These are phyloP conservation scores for Pestalotiopsis sp. DNA, from an alignment of 2,329 filamentous ascomycete species.

Conservation along the genomic window DNA sequence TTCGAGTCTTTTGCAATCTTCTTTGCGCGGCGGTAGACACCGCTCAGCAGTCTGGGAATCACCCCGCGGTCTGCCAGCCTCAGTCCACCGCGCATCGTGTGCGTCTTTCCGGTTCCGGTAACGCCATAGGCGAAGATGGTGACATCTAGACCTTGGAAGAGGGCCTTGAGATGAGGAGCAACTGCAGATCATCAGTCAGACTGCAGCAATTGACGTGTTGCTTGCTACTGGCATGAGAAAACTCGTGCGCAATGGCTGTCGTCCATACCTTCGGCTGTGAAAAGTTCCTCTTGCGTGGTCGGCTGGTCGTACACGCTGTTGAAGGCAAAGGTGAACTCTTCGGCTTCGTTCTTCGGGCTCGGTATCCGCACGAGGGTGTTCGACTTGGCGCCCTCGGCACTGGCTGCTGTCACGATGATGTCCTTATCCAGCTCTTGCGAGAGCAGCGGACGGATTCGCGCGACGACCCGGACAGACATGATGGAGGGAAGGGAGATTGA, in stretches of 20 bases:
- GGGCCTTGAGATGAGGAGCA: slow-evolving; percentile 83
- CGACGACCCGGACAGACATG: slow-evolving; percentile 82
- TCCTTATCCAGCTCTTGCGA: slow-evolving; percentile 85
- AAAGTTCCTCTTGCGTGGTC: slow-evolving; percentile 83
- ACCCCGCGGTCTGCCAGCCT: slow-evolving; percentile 84
- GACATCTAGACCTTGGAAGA: slow-evolving; percentile 86
- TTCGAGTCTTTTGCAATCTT: slow-evolving; percentile 81
- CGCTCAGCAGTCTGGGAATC: slow-evolving; percentile 82
- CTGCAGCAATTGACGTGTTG: not conserved
- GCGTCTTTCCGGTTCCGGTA: slow-evolving; percentile 91
- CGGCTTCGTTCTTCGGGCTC: slow-evolving; percentile 87
- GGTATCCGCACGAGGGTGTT: slow-evolving; percentile 81
- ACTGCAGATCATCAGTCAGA: slow-evolving; percentile 54
- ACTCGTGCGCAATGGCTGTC: slow-evolving; percentile 1
- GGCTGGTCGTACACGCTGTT: slow-evolving; percentile 85
- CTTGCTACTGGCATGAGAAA: too few relatives aligned
- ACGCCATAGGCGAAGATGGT: slow-evolving; percentile 93
- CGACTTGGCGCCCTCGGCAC: slow-evolving; percentile 60
- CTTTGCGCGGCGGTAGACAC: slow-evolving; percentile 81
- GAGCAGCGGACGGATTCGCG: slow-evolving; percentile 85
- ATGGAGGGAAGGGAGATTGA: not conserved
- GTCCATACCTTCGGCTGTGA: slow-evolving; percentile 79
- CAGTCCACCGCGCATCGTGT: slow-evolving; percentile 92
- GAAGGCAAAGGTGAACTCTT: slow-evolving; percentile 94
- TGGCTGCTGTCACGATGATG: slow-evolving; percentile 74